Evolutionary conservation across 2,329 filamentous ascomycete genomes (phyloP).

Genomic region (Xylaria polymorpha): DNA sequence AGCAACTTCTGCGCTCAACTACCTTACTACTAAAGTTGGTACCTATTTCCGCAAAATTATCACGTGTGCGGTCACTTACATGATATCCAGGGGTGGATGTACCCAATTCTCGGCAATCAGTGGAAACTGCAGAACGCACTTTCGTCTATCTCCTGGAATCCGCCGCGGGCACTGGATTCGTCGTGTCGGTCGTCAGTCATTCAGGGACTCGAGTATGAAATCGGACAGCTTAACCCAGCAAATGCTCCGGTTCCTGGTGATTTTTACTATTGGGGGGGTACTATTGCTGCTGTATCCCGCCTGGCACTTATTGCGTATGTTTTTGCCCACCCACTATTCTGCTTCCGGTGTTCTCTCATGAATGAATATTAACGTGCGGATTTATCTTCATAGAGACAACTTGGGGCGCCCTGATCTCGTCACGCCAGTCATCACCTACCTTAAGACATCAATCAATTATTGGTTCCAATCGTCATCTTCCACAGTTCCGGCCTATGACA

Average conservation of each 20-base stretch:
- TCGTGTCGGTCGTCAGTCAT: slow-evolving; percentile 17
- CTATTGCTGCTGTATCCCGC: slow-evolving; percentile 19
- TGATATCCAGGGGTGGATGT: slow-evolving; percentile 23
- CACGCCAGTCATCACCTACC: slow-evolving; percentile 23
- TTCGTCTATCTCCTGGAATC: slow-evolving; percentile 22
- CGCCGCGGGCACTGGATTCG: slow-evolving; percentile 18
- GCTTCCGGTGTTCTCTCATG: background rate
- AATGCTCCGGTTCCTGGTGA: slow-evolving; percentile 27
- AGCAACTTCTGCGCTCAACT: slow-evolving; percentile 22
- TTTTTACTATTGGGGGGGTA: slow-evolving; percentile 29
- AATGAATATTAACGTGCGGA: background rate
- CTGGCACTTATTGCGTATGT: slow-evolving; percentile 31
- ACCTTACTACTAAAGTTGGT: slow-evolving; percentile 26
- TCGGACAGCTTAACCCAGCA: slow-evolving; percentile 18
- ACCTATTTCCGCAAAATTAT: background rate
- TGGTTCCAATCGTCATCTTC: slow-evolving; percentile 21
- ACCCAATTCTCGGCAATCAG: slow-evolving; percentile 23
- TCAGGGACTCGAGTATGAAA: slow-evolving; percentile 21
- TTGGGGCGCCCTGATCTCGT: slow-evolving; percentile 24
- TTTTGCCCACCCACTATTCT: background rate
- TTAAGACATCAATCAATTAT: slow-evolving; percentile 22
- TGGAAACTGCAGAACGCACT: slow-evolving; percentile 17
- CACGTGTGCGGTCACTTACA: slow-evolving; percentile 1
- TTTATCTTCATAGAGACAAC: slow-evolving; percentile 14
- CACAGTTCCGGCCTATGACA: slow-evolving; percentile 21